phyloP scores from a whole-genome alignment of 345 rosid genomes.

The Melaleuca quinquenervia region DNA sequence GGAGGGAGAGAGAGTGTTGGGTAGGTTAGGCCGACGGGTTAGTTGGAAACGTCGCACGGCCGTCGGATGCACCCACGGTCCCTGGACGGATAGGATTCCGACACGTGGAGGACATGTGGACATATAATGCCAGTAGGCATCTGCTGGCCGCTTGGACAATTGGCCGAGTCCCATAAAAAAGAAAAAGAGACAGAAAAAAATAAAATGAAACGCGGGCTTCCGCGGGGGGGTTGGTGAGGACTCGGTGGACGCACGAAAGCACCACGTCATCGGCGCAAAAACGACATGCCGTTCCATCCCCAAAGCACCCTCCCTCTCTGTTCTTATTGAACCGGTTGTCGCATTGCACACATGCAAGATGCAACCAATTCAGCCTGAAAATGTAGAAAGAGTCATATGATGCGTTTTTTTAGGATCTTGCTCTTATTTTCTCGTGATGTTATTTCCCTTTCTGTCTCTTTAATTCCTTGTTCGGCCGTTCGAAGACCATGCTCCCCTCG shows the following conservation, averaged over 20 bases:
- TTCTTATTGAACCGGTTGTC: no score
- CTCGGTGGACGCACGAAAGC: neutral
- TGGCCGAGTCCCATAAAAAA: neutral
- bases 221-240: neutral
- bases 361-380: neutral
- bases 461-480: neutral
- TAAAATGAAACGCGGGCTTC: neutral
- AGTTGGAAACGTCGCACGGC: slow-evolving; percentile 16
- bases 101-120: slow-evolving; percentile 3
- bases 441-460: no score
- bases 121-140: accelerated
- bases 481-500: neutral
- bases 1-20: neutral
- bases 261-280: neutral
- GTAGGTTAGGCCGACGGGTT: slow-evolving; percentile 32
- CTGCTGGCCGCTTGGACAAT: neutral
- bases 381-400: no score
- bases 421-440: neutral
- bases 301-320: no score
- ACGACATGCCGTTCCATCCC: neutral
- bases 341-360: neutral
- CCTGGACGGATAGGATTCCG: neutral
- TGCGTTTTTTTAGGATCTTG: neutral
- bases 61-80: slow-evolving; percentile 12
- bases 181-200: neutral